phyloP scores from a whole-genome alignment of 78 protist species.

The Trichosphaerium sp. region DNA sequence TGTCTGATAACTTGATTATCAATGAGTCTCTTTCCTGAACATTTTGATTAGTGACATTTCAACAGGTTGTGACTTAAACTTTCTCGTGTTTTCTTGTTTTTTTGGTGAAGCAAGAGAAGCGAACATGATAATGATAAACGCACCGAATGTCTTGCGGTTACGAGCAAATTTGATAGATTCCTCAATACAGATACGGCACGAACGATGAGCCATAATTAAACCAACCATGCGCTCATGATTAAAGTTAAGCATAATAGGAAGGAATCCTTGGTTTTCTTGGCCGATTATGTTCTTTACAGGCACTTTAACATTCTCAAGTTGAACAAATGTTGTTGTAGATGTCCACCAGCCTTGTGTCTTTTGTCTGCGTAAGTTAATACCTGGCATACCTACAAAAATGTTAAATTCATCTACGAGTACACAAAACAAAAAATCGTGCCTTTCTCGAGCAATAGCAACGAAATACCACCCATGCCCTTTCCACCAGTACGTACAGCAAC shows the following conservation, averaged over 20 bases:
- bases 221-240: not conserved
- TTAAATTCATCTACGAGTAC: too few relatives aligned
- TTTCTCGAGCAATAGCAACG: slow-evolving; percentile 9
- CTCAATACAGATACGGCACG: slow-evolving; percentile 8
- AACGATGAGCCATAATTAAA: not conserved
- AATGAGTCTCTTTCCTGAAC: slow-evolving; percentile 1
- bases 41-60: slow-evolving; percentile 9
- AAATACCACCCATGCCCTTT: slow-evolving; percentile 7
- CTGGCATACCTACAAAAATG: too few relatives aligned
- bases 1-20: slow-evolving; percentile 31
- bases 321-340: slow-evolving; percentile 19
- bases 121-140: too few relatives aligned
- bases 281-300: not conserved
- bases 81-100: slow-evolving; percentile 14
- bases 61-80: slow-evolving; percentile 31
- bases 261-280: not conserved
- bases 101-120: too few relatives aligned
- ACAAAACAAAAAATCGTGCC: too few relatives aligned
- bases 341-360: too few relatives aligned
- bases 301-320: not conserved
- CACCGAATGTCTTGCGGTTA: not conserved
- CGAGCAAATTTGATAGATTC: not conserved
- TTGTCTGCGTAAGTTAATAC: too few relatives aligned
- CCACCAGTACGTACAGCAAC: slow-evolving; percentile 11
- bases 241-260: not conserved